A percentile compares a stretch with the other conserved stretches of the same genome.
Evolutionary conservation across 1,139 yeast genomes (phyloP).

Genomic region (Lodderomyces pseudojiufengensis): DNA sequence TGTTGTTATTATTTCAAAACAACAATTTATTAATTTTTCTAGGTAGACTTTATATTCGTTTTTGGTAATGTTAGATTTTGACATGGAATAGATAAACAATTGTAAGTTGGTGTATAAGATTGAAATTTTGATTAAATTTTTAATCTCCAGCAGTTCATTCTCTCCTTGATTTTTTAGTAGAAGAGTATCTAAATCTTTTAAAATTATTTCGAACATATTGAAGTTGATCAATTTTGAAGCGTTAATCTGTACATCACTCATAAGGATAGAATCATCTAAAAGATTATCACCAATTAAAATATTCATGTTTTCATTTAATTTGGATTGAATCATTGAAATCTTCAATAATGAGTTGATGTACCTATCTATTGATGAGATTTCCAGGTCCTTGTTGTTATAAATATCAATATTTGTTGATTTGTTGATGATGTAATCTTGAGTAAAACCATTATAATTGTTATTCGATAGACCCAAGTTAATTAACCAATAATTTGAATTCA

Average conservation of each 20-base stretch:
- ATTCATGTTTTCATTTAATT: constrained; percentile 39
- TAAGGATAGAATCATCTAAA: constrained; percentile 9
- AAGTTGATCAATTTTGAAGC: constrained; percentile 35
- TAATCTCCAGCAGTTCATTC: constrained; percentile 10
- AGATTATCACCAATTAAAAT: constrained; percentile 22
- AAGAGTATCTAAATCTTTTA: constrained; percentile 27
- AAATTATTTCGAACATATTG: constrained; percentile 43
- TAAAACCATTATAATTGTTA: constrained; percentile 37
- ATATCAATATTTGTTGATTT: constrained; percentile 32
- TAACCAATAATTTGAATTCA: constrained; percentile 45
- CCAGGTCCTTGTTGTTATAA: constrained; percentile 5
- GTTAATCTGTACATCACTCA: constrained; percentile 16
- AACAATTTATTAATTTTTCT: constrained; percentile 28
- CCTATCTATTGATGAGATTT: constrained; percentile 23
- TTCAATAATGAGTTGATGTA: constrained; percentile 40
- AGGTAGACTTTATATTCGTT: constrained; percentile 29
- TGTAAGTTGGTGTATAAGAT: constrained; percentile 41
- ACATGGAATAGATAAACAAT: constrained; percentile 35
- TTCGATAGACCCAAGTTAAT: constrained; percentile 40
- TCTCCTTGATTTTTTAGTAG: constrained; percentile 12
- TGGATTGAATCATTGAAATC: constrained; percentile 40
- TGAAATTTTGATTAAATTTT: constrained; percentile 30
- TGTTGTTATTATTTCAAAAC: constrained; percentile 20
- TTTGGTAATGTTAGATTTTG: constrained; percentile 26
- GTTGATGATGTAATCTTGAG: constrained; percentile 41